phyloP scores from a whole-genome alignment of 169 alveolate genomes.

The Plasmodium gallinaceum region DNA sequence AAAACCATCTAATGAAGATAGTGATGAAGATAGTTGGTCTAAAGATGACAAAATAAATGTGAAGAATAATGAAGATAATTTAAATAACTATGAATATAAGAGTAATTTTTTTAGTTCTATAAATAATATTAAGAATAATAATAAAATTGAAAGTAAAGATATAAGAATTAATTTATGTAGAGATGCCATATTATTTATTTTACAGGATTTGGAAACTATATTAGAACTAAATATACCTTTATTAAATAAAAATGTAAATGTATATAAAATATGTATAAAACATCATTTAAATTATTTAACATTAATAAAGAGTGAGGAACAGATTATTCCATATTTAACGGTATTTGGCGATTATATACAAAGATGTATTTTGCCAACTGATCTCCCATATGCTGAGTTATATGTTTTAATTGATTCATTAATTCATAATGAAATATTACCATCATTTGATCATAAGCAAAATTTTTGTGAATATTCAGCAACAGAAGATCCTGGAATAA shows the following conservation, averaged over 20 bases:
- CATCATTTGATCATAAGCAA: constrained; percentile 57
- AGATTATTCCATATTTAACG: constrained; percentile 82
- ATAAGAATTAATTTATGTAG: constrained; percentile 82
- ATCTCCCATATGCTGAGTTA: constrained; percentile 82
- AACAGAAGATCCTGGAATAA: constrained; percentile 75
- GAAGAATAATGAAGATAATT: constrained; percentile 34
- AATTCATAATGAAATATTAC: constrained; percentile 80
- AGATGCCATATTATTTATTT: constrained; percentile 83
- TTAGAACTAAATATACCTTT: constrained; percentile 84
- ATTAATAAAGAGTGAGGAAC: constrained; percentile 74
- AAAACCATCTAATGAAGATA: constrained; percentile 81
- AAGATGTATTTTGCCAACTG: constrained; percentile 84
- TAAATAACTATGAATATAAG: constrained; percentile 58
- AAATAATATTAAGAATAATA: constrained; percentile 12
- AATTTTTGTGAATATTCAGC: constrained; percentile 49
- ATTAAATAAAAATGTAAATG: constrained; percentile 76
- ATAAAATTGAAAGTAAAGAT: constrained; percentile 50
- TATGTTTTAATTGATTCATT: constrained; percentile 80
- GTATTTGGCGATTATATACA: constrained; percentile 84
- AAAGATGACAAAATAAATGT: constrained; percentile 51
- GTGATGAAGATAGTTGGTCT: constrained; percentile 75
- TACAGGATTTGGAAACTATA: constrained; percentile 82
- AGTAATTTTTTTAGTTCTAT: constrained; percentile 22
- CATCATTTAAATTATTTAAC: constrained; percentile 82
- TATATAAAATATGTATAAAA: constrained; percentile 79